A percentile compares a stretch with the other conserved stretches of the same genome.
These are phyloP conservation scores for Ceratobasidium sp. DNA, from an alignment of 1,284 basidiomycete species.

Conservation along the genomic window DNA sequence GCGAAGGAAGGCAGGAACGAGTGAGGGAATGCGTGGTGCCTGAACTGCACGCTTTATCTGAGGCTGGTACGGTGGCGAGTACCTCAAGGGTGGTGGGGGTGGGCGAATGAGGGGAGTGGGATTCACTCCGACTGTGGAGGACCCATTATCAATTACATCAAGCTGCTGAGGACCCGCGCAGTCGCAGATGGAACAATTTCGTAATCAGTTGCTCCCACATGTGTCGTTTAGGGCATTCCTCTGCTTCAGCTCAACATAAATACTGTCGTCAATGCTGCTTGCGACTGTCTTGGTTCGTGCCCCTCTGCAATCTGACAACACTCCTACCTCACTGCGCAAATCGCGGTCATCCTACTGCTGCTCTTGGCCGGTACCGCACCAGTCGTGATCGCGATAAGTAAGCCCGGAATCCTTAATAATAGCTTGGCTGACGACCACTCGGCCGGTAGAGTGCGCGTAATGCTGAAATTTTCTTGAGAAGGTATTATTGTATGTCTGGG, in stretches of 20 bases:
- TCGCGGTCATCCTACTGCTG: too few relatives aligned
- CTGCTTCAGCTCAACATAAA: neutral
- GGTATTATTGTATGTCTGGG: too few relatives aligned
- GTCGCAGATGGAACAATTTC: conserved; percentile 4
- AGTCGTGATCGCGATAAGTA: too few relatives aligned
- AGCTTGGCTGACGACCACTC: too few relatives aligned
- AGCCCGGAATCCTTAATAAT: too few relatives aligned
- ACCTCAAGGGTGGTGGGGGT: neutral
- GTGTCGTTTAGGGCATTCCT: conserved; percentile 2
- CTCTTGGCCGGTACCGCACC: too few relatives aligned
- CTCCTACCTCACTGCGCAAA: too few relatives aligned
- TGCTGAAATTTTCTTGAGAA: too few relatives aligned
- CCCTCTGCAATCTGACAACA: too few relatives aligned
- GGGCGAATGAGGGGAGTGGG: conserved; percentile 3
- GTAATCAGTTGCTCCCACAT: conserved; percentile 19
- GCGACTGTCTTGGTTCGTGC: too few relatives aligned
- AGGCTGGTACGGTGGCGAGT: neutral
- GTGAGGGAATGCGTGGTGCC: conserved; percentile 1
- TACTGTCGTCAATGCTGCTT: neutral
- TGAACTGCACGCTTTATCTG: conserved; percentile 13
- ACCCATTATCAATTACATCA: conserved; percentile 27
- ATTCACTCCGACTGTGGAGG: too few relatives aligned
- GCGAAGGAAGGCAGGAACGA: conserved; percentile 1
- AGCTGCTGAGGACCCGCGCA: conserved; percentile 13
- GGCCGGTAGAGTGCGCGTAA: too few relatives aligned